Percentiles rank a stretch among this genome's conserved stretches.
These are phyloP conservation scores for Gracilaria gracilis DNA, from an alignment of 23 red algal species.

Conservation along the genomic window DNA sequence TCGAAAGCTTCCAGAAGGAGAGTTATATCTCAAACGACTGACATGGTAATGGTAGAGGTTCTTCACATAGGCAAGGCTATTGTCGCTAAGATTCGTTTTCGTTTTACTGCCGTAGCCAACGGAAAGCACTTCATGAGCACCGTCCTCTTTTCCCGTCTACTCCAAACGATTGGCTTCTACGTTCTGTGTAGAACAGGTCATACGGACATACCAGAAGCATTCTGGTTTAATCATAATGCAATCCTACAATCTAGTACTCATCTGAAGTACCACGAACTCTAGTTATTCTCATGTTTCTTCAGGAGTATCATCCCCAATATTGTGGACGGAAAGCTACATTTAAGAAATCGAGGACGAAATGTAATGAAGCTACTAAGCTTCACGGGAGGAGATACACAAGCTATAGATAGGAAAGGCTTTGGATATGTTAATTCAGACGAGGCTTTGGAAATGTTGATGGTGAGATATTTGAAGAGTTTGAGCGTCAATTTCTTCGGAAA, in stretches of 20 bases:
- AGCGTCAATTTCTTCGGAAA: background rate
- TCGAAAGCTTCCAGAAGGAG: too few relatives aligned
- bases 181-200: conserved; percentile 6
- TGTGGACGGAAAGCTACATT: background rate
- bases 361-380: background rate
- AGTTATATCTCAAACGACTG: too few relatives aligned
- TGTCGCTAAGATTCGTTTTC: too few relatives aligned
- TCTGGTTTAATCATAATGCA: conserved; percentile 4
- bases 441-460: background rate
- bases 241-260: background rate
- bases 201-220: background rate
- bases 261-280: conserved; percentile 32
- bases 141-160: background rate
- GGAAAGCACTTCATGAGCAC: conserved; percentile 8
- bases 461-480: background rate
- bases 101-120: background rate
- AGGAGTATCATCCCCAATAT: background rate
- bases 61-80: too few relatives aligned
- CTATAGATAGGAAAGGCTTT: background rate
- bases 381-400: background rate
- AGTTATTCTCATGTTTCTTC: conserved; percentile 2
- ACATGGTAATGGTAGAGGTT: too few relatives aligned
- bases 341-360: background rate
- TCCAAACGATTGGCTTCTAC: conserved; percentile 5
- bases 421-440: background rate